Evolutionary conservation across 768 basidiomycete genomes (phyloP).

Genomic region (Termitomyces sp.): DNA sequence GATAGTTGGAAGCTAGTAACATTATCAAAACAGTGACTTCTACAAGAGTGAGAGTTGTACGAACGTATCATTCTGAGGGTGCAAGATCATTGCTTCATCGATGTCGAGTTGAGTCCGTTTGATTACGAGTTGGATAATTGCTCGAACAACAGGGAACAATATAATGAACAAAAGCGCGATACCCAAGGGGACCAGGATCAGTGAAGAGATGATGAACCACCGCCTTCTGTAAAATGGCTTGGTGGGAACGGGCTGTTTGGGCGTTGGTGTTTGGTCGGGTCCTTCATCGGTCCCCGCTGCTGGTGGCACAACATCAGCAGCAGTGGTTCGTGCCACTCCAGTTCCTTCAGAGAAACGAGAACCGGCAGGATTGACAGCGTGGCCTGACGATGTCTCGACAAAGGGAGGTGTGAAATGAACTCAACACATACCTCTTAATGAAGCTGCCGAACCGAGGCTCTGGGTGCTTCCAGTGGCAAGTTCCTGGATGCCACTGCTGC

Average conservation of each 20-base stretch:
- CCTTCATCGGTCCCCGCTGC: conserved; percentile 7
- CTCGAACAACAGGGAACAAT: conserved; percentile 61
- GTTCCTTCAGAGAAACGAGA: conserved; percentile 18
- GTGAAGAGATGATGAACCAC: conserved; percentile 55
- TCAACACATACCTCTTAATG: conserved; percentile 25
- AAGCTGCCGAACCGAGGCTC: conserved; percentile 25
- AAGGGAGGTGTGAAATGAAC: neutral
- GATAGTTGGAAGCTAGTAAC: conserved; percentile 40
- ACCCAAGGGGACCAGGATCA: conserved; percentile 43
- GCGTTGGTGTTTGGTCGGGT: conserved; percentile 14
- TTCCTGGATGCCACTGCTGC: conserved; percentile 29
- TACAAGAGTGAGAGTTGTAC: conserved; percentile 15
- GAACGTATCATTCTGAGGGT: conserved; percentile 52
- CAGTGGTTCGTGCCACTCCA: conserved; percentile 19
- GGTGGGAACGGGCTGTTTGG: conserved; percentile 13
- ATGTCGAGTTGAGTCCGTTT: conserved; percentile 50
- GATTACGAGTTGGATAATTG: conserved; percentile 61
- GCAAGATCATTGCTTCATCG: conserved; percentile 42
- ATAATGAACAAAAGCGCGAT: conserved; percentile 64
- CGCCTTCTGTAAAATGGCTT: conserved; percentile 54
- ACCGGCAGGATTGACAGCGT: conserved; percentile 27
- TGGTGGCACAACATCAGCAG: conserved; percentile 14
- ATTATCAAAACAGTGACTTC: neutral
- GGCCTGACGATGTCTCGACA: conserved; percentile 16
- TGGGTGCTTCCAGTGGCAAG: conserved; percentile 21